Base-by-base conservation (phyloP, 306 rosid genomes). In the Fragaria vesca region DNA sequence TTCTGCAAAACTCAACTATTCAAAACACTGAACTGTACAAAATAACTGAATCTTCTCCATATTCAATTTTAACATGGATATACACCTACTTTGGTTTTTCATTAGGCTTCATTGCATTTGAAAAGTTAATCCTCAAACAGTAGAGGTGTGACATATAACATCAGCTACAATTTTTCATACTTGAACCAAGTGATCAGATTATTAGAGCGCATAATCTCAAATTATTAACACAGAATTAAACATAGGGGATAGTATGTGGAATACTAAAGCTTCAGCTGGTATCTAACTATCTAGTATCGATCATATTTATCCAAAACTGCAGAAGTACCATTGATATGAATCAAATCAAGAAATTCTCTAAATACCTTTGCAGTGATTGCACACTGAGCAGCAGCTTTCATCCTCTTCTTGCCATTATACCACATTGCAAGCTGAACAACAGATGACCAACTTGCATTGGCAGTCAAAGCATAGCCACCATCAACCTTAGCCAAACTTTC, bases 351-450 rank as follows among this genome's bases (percentile, higher is more conserved):
- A 63, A 43, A 65, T 16, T 60, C 34, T 34, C 16, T 16, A 7
- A 3, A 12, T 30, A 85, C 86, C 81, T 79, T 85, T 18, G 83
- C 83, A 79, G 79, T 79, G 24, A 55, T 30, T 48, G 81, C 88
- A 24, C 80, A 76, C 20, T 72, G 74, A 30, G 79, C 67, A 58
- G 83, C 88, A 43, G 63, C 66, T 63, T 13, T 69, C 83, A 82
- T 76, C 81, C 66, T 79, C 82, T 82, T 79, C 79, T 76, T 79
- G 77, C 81, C 55, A 26, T 73, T 74, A 50, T 76, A 79, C 81
- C 77, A 72, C 28, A 40, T 57, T 0, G 86, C 83, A 69, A 82
- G 83, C 75, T 46, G 68, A 66, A 82, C 15, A 30, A 85, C 30
- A 43, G 83, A 82, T 9, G 73, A 34, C 83, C 85, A 81, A 67